Evolutionary conservation across 2,329 filamentous ascomycete genomes (phyloP).

Genomic region (Chaetomiaceae sp.): DNA sequence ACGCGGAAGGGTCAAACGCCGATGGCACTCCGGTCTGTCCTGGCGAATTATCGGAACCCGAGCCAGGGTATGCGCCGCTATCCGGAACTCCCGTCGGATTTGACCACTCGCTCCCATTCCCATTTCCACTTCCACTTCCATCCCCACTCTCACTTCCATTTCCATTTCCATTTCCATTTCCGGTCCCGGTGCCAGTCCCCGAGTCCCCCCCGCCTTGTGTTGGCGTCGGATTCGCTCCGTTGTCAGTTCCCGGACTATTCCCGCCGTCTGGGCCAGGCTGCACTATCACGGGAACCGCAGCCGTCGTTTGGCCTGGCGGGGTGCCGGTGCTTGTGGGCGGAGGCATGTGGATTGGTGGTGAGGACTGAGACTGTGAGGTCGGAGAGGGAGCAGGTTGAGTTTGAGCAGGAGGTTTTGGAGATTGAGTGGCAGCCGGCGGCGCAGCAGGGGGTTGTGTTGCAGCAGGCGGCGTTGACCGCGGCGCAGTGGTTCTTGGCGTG

Average conservation of each 20-base stretch:
- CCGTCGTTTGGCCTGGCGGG: not conserved
- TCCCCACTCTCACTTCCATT: not conserved
- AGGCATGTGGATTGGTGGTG: not conserved
- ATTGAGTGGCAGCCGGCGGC: constrained; percentile 4
- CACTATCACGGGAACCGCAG: not conserved
- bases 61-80: not conserved
- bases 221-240: not conserved
- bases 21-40: not conserved
- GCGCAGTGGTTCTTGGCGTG: not conserved
- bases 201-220: not conserved
- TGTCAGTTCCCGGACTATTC: not conserved
- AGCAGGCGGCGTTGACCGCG: not conserved
- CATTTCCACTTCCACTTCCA: too few relatives aligned
- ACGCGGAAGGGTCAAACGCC: not conserved
- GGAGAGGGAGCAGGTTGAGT: not conserved
- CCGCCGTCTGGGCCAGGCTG: not conserved
- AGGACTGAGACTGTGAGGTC: not conserved
- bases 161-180: too few relatives aligned
- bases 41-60: not conserved
- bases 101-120: not conserved
- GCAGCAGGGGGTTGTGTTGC: not conserved
- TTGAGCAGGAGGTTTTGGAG: not conserved
- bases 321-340: not conserved
- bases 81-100: not conserved
- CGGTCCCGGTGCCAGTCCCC: not conserved